Evolutionary conservation across 1,284 basidiomycete species (phyloP).

Genomic region (Trichosporon inkin): DNA sequence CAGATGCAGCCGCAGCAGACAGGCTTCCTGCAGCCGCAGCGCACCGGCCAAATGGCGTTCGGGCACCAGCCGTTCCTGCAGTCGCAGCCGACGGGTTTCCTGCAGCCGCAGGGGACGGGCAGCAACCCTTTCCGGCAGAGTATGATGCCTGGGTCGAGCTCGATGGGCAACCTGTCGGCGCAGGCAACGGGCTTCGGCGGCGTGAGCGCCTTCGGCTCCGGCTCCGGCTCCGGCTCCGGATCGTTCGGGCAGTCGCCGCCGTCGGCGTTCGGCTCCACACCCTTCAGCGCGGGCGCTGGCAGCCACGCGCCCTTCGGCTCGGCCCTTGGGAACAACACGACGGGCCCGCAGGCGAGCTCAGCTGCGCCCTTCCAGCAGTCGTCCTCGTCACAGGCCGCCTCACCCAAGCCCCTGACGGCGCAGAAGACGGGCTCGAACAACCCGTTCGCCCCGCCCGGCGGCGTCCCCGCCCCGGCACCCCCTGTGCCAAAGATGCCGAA

Average conservation of each 20-base stretch:
- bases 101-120: conserved; percentile 56
- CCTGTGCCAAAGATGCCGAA: conserved; percentile 71
- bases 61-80: conserved; percentile 34
- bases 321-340: no score
- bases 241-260: neutral
- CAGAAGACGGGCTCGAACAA: conserved; percentile 93
- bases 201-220: conserved; percentile 24
- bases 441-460: conserved; percentile 76
- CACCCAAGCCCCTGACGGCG: conserved; percentile 60
- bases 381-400: conserved; percentile 46
- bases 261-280: conserved; percentile 2
- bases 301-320: no score
- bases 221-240: neutral
- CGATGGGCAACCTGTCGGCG: neutral
- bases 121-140: conserved; percentile 65
- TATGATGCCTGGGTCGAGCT: conserved; percentile 26
- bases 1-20: conserved; percentile 52
- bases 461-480: conserved; percentile 52
- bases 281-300: neutral
- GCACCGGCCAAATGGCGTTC: conserved; percentile 40
- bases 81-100: conserved; percentile 53
- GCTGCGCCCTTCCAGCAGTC: conserved; percentile 13
- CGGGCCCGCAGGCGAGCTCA: no score
- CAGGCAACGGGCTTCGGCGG: conserved; percentile 11
- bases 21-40: conserved; percentile 51